Base-by-base conservation (phyloP, 2,329 filamentous ascomycete genomes). In the Curvularia spicifera region DNA sequence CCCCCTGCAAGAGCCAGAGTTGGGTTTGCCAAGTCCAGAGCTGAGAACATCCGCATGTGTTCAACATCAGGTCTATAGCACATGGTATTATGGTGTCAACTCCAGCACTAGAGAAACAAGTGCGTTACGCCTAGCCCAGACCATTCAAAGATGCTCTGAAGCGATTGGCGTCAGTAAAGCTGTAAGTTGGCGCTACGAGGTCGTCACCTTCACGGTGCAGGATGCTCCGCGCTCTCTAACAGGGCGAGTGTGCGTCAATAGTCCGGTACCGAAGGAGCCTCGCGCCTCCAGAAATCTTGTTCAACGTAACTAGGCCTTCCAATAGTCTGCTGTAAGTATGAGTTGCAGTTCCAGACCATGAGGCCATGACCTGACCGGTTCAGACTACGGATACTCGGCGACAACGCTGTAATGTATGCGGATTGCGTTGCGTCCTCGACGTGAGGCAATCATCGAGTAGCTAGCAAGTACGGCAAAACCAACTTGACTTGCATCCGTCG, bases 371-470 rank as follows among this genome's bases (percentile, higher is more conserved):
- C 59, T 63, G 53, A 60, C 58, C 60, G 58, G 69, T 70, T 55
- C 60, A 53, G 53, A 61, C 53, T 47, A 51, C 63, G 43, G 56
- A 56, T 58, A 63, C 54, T 63, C 64, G 61, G 61, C 49, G 48
- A 56, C 64, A 59, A 64, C 59, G 53, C 57, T 64, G 61, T 63
- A 62, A 52, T 64, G 61, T 64, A 49, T 63, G 60, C 71, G 68
- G 68, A 68, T 74, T 68, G 67, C 68, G 69, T 71, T 71, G 70
- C 68, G 65, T 67, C 58, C 67, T 59, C 66, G 65, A 61, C 57
- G 59, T 60, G 62, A 63, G 60, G 60, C 59, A 58, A 58, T 66
- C 65, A 47, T 60, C 63, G 60, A 64, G 67, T 70, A 64, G 68
- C 63, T 59, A 49, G 28, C 43, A 33, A 56, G 60, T 47, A 57